Evolutionary conservation across 306 rosid genomes (phyloP).

Genomic region (Betula pendula): DNA sequence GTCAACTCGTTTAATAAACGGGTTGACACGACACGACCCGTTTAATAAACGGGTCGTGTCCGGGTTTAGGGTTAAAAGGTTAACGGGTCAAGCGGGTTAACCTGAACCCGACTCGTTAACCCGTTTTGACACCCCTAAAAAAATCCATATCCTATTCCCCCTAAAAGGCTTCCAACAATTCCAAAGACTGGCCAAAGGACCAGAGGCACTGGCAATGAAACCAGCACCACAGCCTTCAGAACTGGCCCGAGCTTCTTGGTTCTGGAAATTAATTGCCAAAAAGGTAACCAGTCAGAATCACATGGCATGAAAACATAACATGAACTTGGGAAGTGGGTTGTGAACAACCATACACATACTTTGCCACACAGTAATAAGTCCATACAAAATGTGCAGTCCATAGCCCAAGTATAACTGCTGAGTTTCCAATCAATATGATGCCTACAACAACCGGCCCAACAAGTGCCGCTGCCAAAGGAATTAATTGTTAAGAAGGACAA

Average conservation of each 20-base stretch:
- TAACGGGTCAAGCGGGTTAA: no score
- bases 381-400: constrained; percentile 75
- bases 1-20: no score
- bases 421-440: constrained; percentile 59
- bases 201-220: constrained; percentile 63
- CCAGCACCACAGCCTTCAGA: constrained; percentile 52
- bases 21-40: no score
- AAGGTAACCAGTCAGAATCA: background rate
- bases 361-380: constrained; percentile 64
- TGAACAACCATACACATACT: constrained; percentile 29
- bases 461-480: constrained; percentile 43
- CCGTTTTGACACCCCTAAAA: no score
- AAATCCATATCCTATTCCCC: constrained; percentile 81
- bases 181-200: constrained; percentile 62
- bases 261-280: constrained; percentile 42
- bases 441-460: constrained; percentile 48
- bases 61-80: no score
- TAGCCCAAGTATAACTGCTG: constrained; percentile 60
- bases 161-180: constrained; percentile 61
- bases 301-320: background rate
- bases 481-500: background rate
- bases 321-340: no score
- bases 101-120: no score
- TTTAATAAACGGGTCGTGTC: no score
- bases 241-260: constrained; percentile 68